phyloP scores from a whole-genome alignment of 2,329 filamentous ascomycete species.

The Trichoderma sp. region DNA sequence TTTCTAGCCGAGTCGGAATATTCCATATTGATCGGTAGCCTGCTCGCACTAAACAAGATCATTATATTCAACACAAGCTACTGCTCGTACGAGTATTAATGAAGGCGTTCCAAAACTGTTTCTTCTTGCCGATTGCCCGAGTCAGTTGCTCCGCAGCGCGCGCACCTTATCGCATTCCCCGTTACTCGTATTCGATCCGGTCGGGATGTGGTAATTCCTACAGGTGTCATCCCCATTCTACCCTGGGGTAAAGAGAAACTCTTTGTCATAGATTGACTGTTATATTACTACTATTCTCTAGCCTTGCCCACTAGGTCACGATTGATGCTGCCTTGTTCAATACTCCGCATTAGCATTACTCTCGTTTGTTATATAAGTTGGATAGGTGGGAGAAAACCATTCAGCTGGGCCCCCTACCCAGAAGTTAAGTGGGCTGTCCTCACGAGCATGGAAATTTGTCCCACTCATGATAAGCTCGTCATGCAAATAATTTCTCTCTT shows the following conservation, averaged over 20 bases:
- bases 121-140: background rate
- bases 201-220: background rate
- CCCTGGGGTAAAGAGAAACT: background rate
- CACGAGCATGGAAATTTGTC: background rate
- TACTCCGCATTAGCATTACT: background rate
- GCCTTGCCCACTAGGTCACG: background rate
- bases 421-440: background rate
- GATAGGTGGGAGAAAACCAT: background rate
- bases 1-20: background rate
- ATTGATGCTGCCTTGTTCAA: background rate
- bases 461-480: background rate
- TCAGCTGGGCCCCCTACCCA: background rate
- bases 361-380: background rate
- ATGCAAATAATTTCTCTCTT: background rate
- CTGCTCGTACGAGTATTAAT: background rate
- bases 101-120: background rate
- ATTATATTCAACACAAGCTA: background rate
- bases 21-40: background rate
- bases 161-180: background rate
- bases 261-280: background rate
- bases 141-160: background rate
- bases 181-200: background rate
- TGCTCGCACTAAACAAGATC: background rate
- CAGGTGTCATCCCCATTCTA: background rate
- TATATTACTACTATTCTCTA: background rate